A percentile compares a stretch with the other conserved stretches of the same genome.
These are phyloP conservation scores for Prunus mongolica DNA, from an alignment of 306 rosid species.

Conservation along the genomic window DNA sequence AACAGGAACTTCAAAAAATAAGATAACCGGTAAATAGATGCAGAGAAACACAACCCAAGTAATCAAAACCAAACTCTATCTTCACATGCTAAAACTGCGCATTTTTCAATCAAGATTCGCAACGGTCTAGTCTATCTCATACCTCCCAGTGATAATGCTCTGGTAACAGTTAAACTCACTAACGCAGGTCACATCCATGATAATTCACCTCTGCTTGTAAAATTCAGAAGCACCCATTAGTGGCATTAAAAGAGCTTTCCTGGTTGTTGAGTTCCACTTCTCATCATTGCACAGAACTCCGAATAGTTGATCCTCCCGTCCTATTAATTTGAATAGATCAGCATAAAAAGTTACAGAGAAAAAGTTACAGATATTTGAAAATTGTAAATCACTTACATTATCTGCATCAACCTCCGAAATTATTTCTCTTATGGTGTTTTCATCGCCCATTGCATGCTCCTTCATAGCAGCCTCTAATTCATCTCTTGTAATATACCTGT, in stretches of 20 bases:
- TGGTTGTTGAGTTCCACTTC: conserved; percentile 74
- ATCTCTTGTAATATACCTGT: conserved; percentile 77
- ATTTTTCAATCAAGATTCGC: conserved; percentile 18
- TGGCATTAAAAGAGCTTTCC: conserved; percentile 31
- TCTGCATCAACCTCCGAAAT: conserved; percentile 93
- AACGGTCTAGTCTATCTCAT: conserved; percentile 1
- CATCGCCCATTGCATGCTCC: conserved; percentile 81
- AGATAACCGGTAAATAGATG: conserved; percentile 18
- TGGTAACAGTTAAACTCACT: conserved; percentile 12
- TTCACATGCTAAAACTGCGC: conserved; percentile 20
- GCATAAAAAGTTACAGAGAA: not conserved
- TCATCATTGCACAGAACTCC: conserved; percentile 94
- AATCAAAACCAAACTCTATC: conserved; percentile 23
- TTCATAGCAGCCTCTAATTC: conserved; percentile 91
- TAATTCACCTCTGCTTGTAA: conserved; percentile 19
- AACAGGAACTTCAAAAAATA: conserved; percentile 15
- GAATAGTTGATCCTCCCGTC: conserved; percentile 88
- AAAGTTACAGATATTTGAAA: conserved; percentile 5
- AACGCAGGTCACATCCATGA: conserved; percentile 15
- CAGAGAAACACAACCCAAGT: conserved; percentile 12
- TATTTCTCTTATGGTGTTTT: conserved; percentile 74
- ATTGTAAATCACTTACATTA: conserved; percentile 56
- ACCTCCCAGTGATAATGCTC: conserved; percentile 13
- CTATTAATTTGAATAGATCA: conserved; percentile 40
- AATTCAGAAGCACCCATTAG: conserved; percentile 1